These are phyloP conservation scores for Hygrophila difformis DNA, from an alignment of 257 asterid species.

Conservation along the genomic window DNA sequence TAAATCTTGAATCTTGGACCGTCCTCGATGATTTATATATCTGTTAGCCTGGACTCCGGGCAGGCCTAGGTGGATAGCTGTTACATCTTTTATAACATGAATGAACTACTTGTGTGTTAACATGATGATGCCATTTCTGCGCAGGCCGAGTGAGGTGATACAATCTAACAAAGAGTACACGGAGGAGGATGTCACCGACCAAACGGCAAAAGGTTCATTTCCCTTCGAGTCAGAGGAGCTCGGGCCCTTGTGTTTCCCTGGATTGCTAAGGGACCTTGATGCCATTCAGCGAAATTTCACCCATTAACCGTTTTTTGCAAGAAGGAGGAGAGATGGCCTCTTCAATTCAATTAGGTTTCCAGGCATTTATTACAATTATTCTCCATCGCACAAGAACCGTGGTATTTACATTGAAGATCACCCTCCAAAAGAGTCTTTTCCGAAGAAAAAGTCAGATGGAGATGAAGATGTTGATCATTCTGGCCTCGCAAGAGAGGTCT, in stretches of 20 bases:
- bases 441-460: constrained; percentile 32
- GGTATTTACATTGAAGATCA: constrained; percentile 32
- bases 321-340: constrained; percentile 41
- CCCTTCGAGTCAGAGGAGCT: constrained; percentile 27
- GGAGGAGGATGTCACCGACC: constrained; percentile 77
- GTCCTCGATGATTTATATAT: too few species aligned
- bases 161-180: constrained; percentile 67
- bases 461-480: constrained; percentile 47
- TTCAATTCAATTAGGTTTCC: constrained; percentile 14
- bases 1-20: too few species aligned
- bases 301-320: constrained; percentile 30
- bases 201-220: constrained; percentile 46
- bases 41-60: too few species aligned
- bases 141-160: constrained; percentile 79
- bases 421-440: constrained; percentile 27
- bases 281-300: constrained; percentile 53
- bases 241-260: constrained; percentile 46
- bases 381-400: constrained; percentile 22
- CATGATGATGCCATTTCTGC: not conserved
- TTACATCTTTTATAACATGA: too few species aligned
- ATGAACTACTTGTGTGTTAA: not conserved
- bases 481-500: constrained; percentile 26
- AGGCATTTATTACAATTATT: constrained; percentile 5
- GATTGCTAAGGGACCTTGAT: constrained; percentile 59
- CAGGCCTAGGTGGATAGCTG: too few species aligned